A percentile compares a stretch with the other conserved stretches of the same genome.
Conservation (phyloP, 202 grass and related monocot species). For the Digitaria exilis region DNA sequence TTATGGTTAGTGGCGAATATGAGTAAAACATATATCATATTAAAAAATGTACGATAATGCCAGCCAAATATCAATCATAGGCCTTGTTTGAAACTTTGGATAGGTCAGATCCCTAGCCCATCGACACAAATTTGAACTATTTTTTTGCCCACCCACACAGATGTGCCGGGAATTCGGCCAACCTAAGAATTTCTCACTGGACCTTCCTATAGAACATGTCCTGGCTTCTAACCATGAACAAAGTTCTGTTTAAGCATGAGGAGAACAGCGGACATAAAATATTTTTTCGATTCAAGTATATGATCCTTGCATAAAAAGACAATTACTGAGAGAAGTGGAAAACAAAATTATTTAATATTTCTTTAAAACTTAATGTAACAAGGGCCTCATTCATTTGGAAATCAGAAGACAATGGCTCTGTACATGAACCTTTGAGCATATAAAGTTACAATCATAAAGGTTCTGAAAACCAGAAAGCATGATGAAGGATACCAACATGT, state of each 20-base stretch:
- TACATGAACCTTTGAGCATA: background rate
- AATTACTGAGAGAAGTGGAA: background rate
- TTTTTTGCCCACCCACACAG: background rate
- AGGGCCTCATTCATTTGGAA: background rate
- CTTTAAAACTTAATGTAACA: constrained; percentile 17
- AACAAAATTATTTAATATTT: background rate
- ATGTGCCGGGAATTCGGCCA: background rate
- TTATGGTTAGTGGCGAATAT: background rate
- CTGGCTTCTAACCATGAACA: no score
- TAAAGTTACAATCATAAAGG: background rate
- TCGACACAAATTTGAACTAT: background rate
- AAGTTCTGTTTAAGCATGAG: no score
- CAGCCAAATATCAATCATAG: background rate
- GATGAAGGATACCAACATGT: constrained; percentile 68
- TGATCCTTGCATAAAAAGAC: constrained; percentile 14
- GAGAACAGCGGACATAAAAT: background rate
- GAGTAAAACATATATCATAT: background rate
- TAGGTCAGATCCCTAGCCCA: no score
- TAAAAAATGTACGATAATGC: background rate
- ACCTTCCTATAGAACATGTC: background rate
- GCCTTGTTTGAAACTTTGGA: no score
- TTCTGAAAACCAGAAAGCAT: constrained; percentile 26
- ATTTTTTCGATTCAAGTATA: background rate
- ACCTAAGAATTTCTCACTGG: no score
- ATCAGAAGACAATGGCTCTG: background rate